Base-by-base conservation (phyloP, 2,329 filamentous ascomycete species). In the Corynespora cassiicola region DNA sequence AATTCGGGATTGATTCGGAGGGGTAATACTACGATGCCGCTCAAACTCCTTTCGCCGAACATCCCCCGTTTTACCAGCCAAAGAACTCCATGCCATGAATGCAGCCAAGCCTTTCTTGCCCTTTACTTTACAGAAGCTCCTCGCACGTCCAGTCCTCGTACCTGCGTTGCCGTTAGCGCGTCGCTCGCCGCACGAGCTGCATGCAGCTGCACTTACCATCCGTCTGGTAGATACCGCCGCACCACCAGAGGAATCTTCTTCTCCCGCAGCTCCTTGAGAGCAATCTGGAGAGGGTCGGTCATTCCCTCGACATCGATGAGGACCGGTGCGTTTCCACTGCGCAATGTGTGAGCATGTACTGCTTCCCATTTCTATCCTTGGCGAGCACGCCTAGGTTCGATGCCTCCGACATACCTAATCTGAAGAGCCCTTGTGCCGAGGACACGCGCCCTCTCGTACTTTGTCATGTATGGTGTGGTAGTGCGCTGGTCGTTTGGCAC, bases 61-160 rank as follows among this genome's bases (percentile, higher is more conserved):
- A 61, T 58, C 47, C 45, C 52, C 53, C 53, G 38, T 49, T 55
- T 55, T 62, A 45, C 44, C 48, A 42, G 44, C 55, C 48, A 34
- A 45, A 47, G 36, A 61, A 66, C 63, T 65, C 65, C 65, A 54
- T 45, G 40, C 46, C 56, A 56, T n/a, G n/a, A 59, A 62, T 64
- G 61, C 61, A 65, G 52, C 41, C 49, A 54, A 46, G 30, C 47
- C 35, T 39, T 39, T 43, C 38, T 40, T 35, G 26, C 19, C 28
- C 49, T 45, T n/a, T 21, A 31, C 38, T 44, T 66, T 31, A 53
- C 42, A 96, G 80, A 51, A 97, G 78, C 73, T 99, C 94, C 74
- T 97, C 94, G 73, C 91, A 96, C 22, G 91, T 95, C 94, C 94
- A 99, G 71, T 99, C 94, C 79, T 99, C 94, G 72, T 97, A 97